Percentiles rank a stretch among this genome's conserved stretches.
Conservation (phyloP, 192 early-diverging fungal genomes). For the Coemansia asiatica region DNA sequence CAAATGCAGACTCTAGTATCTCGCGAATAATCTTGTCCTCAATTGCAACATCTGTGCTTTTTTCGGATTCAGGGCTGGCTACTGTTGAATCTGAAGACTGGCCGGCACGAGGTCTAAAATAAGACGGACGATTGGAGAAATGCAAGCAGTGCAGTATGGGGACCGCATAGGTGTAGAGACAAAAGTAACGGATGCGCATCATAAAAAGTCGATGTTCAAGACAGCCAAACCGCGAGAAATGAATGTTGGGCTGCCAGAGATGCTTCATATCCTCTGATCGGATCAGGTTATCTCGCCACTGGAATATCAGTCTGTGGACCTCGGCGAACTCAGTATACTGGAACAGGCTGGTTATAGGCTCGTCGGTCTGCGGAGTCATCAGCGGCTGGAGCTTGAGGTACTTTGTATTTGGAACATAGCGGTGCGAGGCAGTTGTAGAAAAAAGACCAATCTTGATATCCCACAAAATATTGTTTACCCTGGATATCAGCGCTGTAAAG, state of each 20-base stretch:
- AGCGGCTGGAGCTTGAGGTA: slow-evolving; percentile 7
- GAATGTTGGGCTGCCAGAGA: not conserved
- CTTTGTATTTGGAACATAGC: slow-evolving; percentile 4
- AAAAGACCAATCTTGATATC: slow-evolving; percentile 1
- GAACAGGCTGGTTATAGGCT: slow-evolving; percentile 3
- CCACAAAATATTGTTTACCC: slow-evolving; percentile 7
- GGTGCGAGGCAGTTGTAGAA: not conserved
- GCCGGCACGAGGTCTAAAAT: not conserved
- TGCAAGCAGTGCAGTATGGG: slow-evolving; percentile 6
- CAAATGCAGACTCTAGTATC: not conserved
- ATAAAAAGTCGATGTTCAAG: slow-evolving; percentile 7
- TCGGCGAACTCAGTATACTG: slow-evolving; percentile 6
- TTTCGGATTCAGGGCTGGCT: not conserved
- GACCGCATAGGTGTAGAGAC: slow-evolving; percentile 2
- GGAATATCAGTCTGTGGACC: not conserved
- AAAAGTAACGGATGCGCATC: slow-evolving; percentile 10
- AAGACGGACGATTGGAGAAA: slow-evolving; percentile 7
- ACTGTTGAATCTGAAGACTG: not conserved
- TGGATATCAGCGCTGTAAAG: slow-evolving; percentile 2
- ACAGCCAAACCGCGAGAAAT: slow-evolving; percentile 8
- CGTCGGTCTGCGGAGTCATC: not conserved
- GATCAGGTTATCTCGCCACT: slow-evolving; percentile 2
- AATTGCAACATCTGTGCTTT: not conserved
- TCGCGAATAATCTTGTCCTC: slow-evolving; percentile 3
- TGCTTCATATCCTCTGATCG: slow-evolving; percentile 2